Base-by-base conservation (phyloP, 345 rosid species). In the Isatis tinctoria region DNA sequence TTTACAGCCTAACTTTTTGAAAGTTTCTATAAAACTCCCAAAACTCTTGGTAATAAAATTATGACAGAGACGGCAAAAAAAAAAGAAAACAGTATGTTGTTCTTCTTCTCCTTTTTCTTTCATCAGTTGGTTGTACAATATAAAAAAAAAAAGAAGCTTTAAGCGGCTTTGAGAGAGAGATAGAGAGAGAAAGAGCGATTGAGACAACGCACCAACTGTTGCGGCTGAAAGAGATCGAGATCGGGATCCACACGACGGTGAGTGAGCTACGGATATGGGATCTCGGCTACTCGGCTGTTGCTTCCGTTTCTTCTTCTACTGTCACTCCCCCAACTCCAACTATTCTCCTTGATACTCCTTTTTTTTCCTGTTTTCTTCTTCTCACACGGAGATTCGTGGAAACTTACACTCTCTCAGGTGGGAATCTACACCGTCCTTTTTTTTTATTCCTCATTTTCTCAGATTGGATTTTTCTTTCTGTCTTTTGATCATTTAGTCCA, bases 251-350 rank as follows among this genome's bases (percentile, higher is more conserved):
- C 48, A 58, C 76, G 80, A 18, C 74, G 74, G 65, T 47, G 73
- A 48, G 69, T 14, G 49, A 53, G 79, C 75, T 76, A 58, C n/a
- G 62, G 76, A 58, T 58, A 77, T 77, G 80, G 80, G 80, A 77
- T 71, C 76, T 77, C 67, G n/a, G 67, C 24, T 65, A 27, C 61
- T 77, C 20, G 9, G 57, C 14, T 65, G 62, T 64, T 65, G 53
- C 56, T 70, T 71, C 40, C 71, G 67, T 16, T 77, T 57, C 66
- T 39, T 77, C 80, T 65, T 70, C 72, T 53, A 70, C 80, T 77
- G 76, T 77, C 76, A 77, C 80, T 77, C 72, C 30, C 47, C 2
- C 30, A 48, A 35, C 72, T 71, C 3, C 58, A 47, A 65, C 76
- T 65, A 58, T 57, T 72, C 71, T 32, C 63, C 57, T 57, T 77